Evolutionary conservation across 805 yeast genomes (phyloP).

Genomic region (Millerozyma acaciae): DNA sequence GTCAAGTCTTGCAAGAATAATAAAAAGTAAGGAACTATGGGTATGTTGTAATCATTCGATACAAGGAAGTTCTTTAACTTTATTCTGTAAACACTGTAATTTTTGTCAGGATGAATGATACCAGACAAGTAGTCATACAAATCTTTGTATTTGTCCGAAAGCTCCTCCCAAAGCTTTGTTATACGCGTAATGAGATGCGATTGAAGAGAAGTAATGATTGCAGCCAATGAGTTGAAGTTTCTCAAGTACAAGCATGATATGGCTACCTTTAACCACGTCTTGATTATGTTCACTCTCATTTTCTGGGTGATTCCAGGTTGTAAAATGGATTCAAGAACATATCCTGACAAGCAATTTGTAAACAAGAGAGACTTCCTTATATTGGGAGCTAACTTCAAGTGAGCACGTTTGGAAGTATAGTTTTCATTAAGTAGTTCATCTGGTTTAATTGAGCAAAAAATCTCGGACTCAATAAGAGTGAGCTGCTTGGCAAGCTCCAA

Average conservation of each 20-base stretch:
- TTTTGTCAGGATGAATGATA: conserved; percentile 72
- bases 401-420: conserved; percentile 56
- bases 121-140: conserved; percentile 61
- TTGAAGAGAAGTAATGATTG: conserved; percentile 73
- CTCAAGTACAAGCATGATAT: conserved; percentile 68
- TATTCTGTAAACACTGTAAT: conserved; percentile 63
- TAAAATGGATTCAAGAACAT: conserved; percentile 66
- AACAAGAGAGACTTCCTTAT: conserved; percentile 58
- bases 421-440: conserved; percentile 66
- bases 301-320: conserved; percentile 47
- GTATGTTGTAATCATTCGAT: conserved; percentile 47
- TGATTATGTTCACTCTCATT: conserved; percentile 51
- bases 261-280: conserved; percentile 72
- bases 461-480: conserved; percentile 64
- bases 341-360: conserved; percentile 68
- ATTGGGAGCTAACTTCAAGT: conserved; percentile 58
- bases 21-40: conserved; percentile 74
- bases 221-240: conserved; percentile 75
- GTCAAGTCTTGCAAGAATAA: conserved; percentile 75
- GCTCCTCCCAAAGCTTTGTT: conserved; percentile 52
- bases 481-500: conserved; percentile 75
- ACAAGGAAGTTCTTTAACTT: conserved; percentile 55
- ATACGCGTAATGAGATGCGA: conserved; percentile 66
- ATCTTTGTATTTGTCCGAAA: conserved; percentile 57
- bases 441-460: conserved; percentile 60